Percentiles rank a stretch among this genome's conserved stretches.
phyloP scores from a whole-genome alignment of 768 basidiomycete species.

The Polyporus arcularius region DNA sequence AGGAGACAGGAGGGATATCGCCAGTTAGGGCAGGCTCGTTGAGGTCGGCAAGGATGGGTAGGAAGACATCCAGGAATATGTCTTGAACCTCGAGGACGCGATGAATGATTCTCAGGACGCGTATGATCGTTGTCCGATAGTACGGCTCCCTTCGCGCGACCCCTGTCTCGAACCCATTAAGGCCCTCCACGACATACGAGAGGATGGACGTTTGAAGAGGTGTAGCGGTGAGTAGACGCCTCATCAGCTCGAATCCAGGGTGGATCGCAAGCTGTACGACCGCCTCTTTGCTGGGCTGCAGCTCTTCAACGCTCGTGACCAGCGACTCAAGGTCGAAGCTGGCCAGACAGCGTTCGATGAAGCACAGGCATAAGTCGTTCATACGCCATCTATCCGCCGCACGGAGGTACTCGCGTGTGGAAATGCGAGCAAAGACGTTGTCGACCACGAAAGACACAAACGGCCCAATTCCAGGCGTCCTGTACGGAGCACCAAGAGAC shows the following conservation, averaged over 20 bases:
- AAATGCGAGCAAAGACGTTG: conserved; percentile 80
- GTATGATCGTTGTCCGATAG: conserved; percentile 74
- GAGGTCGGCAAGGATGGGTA: conserved; percentile 73
- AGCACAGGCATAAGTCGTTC: conserved; percentile 82
- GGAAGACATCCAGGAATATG: conserved; percentile 84
- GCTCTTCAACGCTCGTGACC: conserved; percentile 57
- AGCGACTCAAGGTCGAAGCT: conserved; percentile 81
- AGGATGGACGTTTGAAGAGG: conserved; percentile 74
- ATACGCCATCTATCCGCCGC: conserved; percentile 84
- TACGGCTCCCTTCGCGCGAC: conserved; percentile 68
- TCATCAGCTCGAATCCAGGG: conserved; percentile 87
- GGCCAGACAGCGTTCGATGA: conserved; percentile 81
- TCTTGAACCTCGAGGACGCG: conserved; percentile 85
- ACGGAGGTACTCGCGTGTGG: conserved; percentile 70
- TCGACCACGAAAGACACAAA: conserved; percentile 89
- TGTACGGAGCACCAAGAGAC: conserved; percentile 75
- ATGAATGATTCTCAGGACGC: conserved; percentile 79
- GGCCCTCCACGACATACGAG: conserved; percentile 78
- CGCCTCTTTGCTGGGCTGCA: conserved; percentile 49
- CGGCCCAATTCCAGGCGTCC: conserved; percentile 77
- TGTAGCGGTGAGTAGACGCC: conserved; percentile 72
- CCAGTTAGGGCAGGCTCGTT: conserved; percentile 57
- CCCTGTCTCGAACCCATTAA: conserved; percentile 73
- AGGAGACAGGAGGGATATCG: conserved; percentile 61
- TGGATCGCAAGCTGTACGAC: conserved; percentile 65